Evolutionary conservation across 129 eudicot species (phyloP), one percentile per base, ranked within the genome.

Genomic region (Pulicaria dysenterica): DNA sequence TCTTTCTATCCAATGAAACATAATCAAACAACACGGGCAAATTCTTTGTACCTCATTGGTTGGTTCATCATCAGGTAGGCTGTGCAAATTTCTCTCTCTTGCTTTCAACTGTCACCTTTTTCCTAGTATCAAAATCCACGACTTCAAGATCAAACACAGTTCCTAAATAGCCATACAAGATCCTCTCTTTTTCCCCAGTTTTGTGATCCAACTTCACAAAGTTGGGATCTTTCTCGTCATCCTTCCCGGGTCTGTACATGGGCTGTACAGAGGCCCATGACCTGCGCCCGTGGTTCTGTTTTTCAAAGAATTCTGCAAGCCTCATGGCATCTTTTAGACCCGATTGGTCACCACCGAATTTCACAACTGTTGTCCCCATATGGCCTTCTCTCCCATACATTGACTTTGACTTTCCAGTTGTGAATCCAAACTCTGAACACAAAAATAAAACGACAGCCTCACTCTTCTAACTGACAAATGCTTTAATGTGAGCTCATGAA

Each of bases 361-460:
- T 90, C 46, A 95, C 87, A 45, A 79, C 72, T 7, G 84, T 87
- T 59, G 82, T 73, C 53, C 97, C 97, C 82, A 81, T 69, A 82
- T 90, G 99, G 31, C 99, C 99, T 38, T 95, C 97, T 75, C 89
- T 88, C 8, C 84, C 77, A 42, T 84, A 95, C 85, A 90, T 77
- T n/a, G 99, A 59, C 91, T 85, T 90, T 37, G 97, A 59, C 82
- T 95, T 95, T 72, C 96, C 96, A 74, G 81, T 80, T 54, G 71
- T 61, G 63, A 86, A 86, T 64, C 97, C 96, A 72, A 94, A 82
- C 83, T 86, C 98, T 94, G 94, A 46, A 57, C 24, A 64, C 43
- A 74, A 74, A 50, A 66, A 75, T 53, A 38, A 73, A 41, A 49
- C 38, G 38, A 24, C 5, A 48, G 42, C 41, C 5, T 57, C 44